Evolutionary conservation across 371 early-diverging fungal genomes (phyloP).

Genomic region (Mortierella sp.): DNA sequence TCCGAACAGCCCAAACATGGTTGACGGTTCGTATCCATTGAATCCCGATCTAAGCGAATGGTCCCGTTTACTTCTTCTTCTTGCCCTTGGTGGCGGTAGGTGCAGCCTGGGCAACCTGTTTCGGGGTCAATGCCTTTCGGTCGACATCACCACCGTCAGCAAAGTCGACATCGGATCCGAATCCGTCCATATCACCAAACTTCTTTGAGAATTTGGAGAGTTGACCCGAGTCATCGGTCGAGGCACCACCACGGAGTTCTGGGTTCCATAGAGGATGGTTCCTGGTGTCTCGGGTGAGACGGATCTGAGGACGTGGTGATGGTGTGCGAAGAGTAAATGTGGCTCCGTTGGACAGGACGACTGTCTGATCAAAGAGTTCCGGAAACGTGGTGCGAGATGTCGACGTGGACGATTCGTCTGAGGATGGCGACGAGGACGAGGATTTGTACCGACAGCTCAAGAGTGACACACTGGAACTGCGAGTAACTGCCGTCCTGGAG

Average conservation of each 20-base stretch:
- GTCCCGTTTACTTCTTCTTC: constrained; percentile 32
- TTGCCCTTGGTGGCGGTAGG: constrained; percentile 29
- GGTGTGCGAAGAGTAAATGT: constrained; percentile 86
- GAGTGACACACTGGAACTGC: neutral
- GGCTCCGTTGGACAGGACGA: constrained; percentile 91
- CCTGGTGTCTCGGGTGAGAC: constrained; percentile 90
- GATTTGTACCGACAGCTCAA: constrained; percentile 28
- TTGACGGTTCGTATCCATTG: neutral
- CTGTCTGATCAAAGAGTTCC: constrained; percentile 82
- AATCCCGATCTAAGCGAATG: no score
- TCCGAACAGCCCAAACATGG: no score
- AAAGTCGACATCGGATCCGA: constrained; percentile 37
- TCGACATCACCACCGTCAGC: constrained; percentile 52
- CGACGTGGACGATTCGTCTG: neutral
- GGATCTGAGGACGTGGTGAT: constrained; percentile 85
- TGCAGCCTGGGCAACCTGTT: constrained; percentile 47
- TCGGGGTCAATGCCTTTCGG: constrained; percentile 42
- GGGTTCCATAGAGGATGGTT: constrained; percentile 97
- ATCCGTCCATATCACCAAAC: constrained; percentile 75
- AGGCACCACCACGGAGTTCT: constrained; percentile 47
- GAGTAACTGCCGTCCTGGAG: constrained; percentile 10
- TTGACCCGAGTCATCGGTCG: constrained; percentile 77
- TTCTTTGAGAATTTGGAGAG: constrained; percentile 79
- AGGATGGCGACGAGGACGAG: constrained; percentile 8
- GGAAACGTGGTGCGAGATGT: constrained; percentile 52